These are phyloP conservation scores for Grosmannia serpens DNA, from an alignment of 2,329 filamentous ascomycete genomes.

Conservation along the genomic window DNA sequence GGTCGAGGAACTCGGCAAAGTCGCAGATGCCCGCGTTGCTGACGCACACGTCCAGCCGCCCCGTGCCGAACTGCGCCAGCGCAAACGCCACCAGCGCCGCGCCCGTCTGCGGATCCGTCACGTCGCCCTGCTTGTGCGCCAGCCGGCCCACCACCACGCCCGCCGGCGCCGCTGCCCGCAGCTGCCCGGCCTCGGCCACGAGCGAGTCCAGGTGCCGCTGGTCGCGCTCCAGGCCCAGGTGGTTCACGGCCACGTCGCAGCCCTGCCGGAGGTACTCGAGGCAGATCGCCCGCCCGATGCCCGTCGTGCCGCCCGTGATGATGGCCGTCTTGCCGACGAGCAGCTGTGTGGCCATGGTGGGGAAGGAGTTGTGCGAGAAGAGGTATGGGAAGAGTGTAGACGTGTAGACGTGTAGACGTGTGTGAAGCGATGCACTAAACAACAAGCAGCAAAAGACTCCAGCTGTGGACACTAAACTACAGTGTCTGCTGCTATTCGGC, in stretches of 20 bases:
- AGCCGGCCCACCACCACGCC: conserved; percentile 37
- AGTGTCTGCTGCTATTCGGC: too few relatives aligned
- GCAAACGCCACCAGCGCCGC: conserved; percentile 53
- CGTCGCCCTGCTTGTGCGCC: conserved; percentile 63
- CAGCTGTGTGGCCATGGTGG: conserved; percentile 28
- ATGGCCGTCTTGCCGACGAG: conserved; percentile 67
- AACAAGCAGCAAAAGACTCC: too few relatives aligned
- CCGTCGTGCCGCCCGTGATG: conserved; percentile 77
- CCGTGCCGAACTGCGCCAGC: conserved; percentile 44
- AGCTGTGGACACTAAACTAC: too few relatives aligned
- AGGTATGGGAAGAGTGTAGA: too few relatives aligned
- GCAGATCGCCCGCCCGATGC: conserved; percentile 77
- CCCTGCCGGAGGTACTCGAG: conserved; percentile 70
- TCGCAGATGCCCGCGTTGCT: conserved; percentile 83
- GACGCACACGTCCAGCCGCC: conserved; percentile 64
- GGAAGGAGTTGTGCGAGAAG: conserved; percentile 31
- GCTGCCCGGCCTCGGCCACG: conserved; percentile 35
- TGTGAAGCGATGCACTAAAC: too few relatives aligned
- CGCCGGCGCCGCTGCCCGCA: conserved; percentile 24
- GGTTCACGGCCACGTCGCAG: conserved; percentile 69
- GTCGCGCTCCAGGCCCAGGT: conserved; percentile 51
- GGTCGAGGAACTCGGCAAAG: conserved; percentile 74
- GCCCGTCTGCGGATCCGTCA: conserved; percentile 63
- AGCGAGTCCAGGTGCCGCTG: conserved; percentile 40
- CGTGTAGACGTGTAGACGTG: too few relatives aligned